phyloP scores from a whole-genome alignment of 176 grass and related monocot species.

The Leersia perrieri region DNA sequence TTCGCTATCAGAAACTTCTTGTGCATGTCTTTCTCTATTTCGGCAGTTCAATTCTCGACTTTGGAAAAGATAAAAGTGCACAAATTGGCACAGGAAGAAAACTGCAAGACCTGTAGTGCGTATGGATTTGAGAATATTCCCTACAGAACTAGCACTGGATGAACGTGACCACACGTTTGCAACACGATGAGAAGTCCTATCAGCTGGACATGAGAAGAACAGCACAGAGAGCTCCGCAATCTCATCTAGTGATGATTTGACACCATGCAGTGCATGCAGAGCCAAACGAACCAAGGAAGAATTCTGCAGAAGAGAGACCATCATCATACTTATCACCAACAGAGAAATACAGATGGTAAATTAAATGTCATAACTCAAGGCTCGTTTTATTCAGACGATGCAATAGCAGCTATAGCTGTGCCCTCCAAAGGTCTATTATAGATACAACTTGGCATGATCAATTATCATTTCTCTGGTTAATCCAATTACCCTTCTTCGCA shows the following conservation, averaged over 20 bases:
- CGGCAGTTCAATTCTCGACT: constrained; percentile 26
- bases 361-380: not conserved
- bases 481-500: not conserved
- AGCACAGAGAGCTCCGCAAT: constrained; percentile 63
- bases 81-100: constrained; percentile 79
- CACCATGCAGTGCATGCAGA: constrained; percentile 69
- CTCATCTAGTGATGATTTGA: constrained; percentile 73
- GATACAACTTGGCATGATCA: not conserved
- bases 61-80: constrained; percentile 70
- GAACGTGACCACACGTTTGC: constrained; percentile 77
- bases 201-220: constrained; percentile 66
- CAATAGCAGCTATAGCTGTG: not conserved
- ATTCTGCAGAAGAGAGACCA: constrained; percentile 58
- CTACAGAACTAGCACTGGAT: constrained; percentile 60
- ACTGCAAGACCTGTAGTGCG: constrained; percentile 59
- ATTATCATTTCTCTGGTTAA: not conserved
- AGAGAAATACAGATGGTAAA: not conserved
- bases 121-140: constrained; percentile 76
- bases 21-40: constrained; percentile 22
- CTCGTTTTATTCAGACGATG: not conserved
- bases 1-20: constrained; percentile 31
- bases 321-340: not conserved
- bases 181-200: constrained; percentile 66
- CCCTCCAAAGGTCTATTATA: not conserved
- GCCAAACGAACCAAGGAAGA: constrained; percentile 69